These are phyloP conservation scores for Corrigiola litoralis DNA, from an alignment of 179 eudicot genomes.

Conservation along the genomic window DNA sequence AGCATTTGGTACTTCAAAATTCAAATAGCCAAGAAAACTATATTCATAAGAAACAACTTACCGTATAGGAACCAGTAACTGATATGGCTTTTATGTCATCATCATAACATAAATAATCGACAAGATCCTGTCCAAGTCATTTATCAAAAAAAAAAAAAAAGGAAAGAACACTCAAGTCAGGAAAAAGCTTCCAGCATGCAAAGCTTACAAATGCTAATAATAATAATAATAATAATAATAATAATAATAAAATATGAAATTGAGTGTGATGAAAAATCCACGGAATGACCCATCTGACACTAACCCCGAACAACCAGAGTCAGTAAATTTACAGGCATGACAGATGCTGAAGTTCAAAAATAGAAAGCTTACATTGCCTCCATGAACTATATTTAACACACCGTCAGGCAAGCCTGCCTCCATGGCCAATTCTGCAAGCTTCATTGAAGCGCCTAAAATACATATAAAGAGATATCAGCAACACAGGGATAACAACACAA, in stretches of 20 bases:
- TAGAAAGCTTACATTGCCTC: slow-evolving; percentile 50
- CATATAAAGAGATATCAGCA: not conserved
- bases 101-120: slow-evolving; percentile 58
- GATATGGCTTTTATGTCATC: slow-evolving; percentile 64
- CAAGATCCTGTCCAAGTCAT: slow-evolving; percentile 46
- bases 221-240: not conserved
- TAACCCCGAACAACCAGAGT: no score
- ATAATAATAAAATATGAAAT: no score
- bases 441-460: slow-evolving; percentile 54
- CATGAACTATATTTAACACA: slow-evolving; percentile 74
- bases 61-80: slow-evolving; percentile 57
- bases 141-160: not conserved
- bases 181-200: not conserved
- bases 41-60: slow-evolving; percentile 18
- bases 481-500: no score
- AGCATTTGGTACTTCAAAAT: no score
- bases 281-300: no score
- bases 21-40: not conserved
- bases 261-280: slow-evolving; percentile 2
- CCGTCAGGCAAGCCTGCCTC: slow-evolving; percentile 87
- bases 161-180: not conserved
- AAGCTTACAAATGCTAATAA: not conserved
- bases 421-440: slow-evolving; percentile 62
- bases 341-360: not conserved
- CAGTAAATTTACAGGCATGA: not conserved